Conservation (phyloP, 345 rosid genomes). For the Pelargonium nanum region DNA sequence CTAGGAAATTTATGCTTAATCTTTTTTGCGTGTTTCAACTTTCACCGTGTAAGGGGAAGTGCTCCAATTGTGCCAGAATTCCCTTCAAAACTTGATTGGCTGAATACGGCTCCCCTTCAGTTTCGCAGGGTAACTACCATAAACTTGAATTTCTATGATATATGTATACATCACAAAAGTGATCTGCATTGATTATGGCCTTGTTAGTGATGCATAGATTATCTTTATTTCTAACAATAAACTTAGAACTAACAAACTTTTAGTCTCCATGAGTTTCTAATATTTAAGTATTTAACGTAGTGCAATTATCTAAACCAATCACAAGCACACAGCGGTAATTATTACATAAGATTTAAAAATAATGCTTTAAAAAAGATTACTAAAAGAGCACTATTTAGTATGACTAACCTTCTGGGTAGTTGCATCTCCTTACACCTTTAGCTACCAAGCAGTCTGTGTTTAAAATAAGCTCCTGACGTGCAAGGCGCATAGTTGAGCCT, state of each 20-base stretch:
- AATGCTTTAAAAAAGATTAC: background rate
- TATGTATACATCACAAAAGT: background rate
- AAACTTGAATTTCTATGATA: background rate
- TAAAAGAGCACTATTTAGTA: background rate
- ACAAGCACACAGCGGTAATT: too few relatives aligned
- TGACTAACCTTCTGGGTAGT: background rate
- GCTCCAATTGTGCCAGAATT: conserved; percentile 73
- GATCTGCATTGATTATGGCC: background rate
- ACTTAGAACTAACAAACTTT: background rate
- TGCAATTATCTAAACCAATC: background rate
- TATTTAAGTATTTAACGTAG: background rate
- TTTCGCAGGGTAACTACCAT: conserved; percentile 49
- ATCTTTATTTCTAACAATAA: background rate
- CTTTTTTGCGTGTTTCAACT: too few relatives aligned
- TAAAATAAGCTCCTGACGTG: too few relatives aligned
- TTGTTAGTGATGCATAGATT: background rate
- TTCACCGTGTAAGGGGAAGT: conserved; percentile 47
- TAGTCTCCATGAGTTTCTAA: background rate
- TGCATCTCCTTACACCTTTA: background rate
- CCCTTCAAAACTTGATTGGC: conserved; percentile 82
- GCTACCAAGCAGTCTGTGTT: background rate
- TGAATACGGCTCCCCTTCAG: conserved; percentile 82
- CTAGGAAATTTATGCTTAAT: background rate
- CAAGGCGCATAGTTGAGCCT: too few relatives aligned
- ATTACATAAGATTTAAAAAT: too few relatives aligned